Base-by-base conservation (phyloP, 192 early-diverging fungal species). In the Mortierella alpina region DNA sequence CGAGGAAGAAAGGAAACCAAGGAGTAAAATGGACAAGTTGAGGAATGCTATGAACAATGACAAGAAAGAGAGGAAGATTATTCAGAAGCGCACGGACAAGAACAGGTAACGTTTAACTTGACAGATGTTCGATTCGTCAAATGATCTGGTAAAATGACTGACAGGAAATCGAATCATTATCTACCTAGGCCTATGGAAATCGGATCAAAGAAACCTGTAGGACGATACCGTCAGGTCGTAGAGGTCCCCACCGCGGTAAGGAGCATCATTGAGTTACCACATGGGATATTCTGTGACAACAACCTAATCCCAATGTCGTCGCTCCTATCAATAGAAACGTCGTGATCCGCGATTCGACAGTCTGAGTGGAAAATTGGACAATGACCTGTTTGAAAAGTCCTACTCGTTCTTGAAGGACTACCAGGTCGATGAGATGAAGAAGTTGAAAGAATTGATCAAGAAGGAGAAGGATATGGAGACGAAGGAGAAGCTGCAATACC, bases 321-420 rank as follows among this genome's bases (percentile, higher is more conserved):
- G 31, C 1, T 31, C 31, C 31, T 31, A 31, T 44, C 46, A n/a
- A 52, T 73, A 90, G 90, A 93, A 92, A 90, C 83, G 87, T 10
- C 92, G 96, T 49, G 98, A 99, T 85, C 98, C 98, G 56, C 86
- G 98, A 58, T 99, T 99, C 74, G 96, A 97, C 80, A 88, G 87
- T 51, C 69, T 97, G 18, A 92, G 94, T 1, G 98, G 98, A 10
- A 90, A 94, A 63, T 87, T 96, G 57, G 98, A 99, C 83, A 90
- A 94, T 47, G 96, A 95, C 44, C 77, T 99, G 56, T 99, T 95
- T 81, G 90, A 96, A 73, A 93, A 94, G 66, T 94, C 96, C 5
- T 99, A 98, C 84, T 88, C 83, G 1, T 99, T 99, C 82, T 66
- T 99, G 23, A 87, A 93, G 41, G 90, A 95, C 46, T 94, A 95